These are phyloP conservation scores for Ceratobasidium sp. DNA, from an alignment of 1,284 basidiomycete genomes.

Conservation along the genomic window DNA sequence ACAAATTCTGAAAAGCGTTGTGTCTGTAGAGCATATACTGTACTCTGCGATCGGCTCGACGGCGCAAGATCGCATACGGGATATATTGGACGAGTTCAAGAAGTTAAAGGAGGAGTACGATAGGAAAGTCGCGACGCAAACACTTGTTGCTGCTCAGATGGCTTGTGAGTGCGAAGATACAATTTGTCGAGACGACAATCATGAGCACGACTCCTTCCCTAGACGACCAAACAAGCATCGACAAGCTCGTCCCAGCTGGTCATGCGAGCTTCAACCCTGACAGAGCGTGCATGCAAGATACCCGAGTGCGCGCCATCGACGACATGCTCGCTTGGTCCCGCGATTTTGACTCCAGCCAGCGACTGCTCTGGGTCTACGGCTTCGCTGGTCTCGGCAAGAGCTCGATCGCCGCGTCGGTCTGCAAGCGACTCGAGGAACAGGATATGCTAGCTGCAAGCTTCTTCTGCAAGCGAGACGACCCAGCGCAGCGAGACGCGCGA, in stretches of 20 bases:
- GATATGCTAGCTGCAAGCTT: constrained; percentile 53
- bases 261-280: not conserved
- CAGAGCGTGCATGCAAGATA: not conserved
- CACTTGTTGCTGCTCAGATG: not conserved
- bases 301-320: not conserved
- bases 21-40: not conserved
- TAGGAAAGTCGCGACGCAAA: not conserved
- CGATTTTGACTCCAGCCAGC: not conserved
- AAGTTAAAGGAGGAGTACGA: not conserved
- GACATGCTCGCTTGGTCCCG: not conserved
- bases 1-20: not conserved
- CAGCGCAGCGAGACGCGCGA: constrained; percentile 2
- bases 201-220: not conserved
- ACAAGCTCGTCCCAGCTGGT: not conserved
- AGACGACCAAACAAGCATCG: not conserved
- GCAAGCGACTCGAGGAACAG: constrained; percentile 36
- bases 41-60: not conserved
- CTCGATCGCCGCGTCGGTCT: constrained; percentile 52
- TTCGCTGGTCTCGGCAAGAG: constrained; percentile 53
- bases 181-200: not conserved
- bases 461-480: constrained; percentile 55
- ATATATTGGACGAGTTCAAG: not conserved
- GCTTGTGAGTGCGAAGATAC: not conserved
- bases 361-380: constrained; percentile 51
- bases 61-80: not conserved